These are phyloP conservation scores for Vigna trinervia DNA, from an alignment of 306 rosid species.

Conservation along the genomic window DNA sequence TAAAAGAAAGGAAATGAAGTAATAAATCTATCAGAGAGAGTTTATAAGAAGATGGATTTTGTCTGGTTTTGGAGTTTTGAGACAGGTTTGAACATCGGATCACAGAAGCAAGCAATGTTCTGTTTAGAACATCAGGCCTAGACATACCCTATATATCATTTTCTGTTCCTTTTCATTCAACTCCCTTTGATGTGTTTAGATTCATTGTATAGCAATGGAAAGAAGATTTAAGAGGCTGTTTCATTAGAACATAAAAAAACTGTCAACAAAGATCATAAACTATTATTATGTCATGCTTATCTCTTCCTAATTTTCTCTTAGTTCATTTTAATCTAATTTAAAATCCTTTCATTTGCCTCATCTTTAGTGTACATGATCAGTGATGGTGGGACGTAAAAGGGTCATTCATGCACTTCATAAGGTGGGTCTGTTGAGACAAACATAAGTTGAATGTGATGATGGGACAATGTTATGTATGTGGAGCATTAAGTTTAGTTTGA, in stretches of 20 bases:
- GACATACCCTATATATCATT: background rate
- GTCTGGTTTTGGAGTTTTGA: conserved; percentile 17
- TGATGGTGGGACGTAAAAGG: conserved; percentile 52
- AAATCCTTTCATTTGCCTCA: conserved; percentile 48
- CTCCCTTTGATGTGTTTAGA: conserved; percentile 29
- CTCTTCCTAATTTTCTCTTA: conserved; percentile 38
- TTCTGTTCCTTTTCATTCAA: conserved; percentile 15
- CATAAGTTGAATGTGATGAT: conserved; percentile 57
- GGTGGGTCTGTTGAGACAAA: conserved; percentile 49
- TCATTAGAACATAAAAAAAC: background rate
- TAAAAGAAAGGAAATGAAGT: conserved; percentile 39
- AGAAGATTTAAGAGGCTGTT: conserved; percentile 3
- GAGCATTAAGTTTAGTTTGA: conserved; percentile 51
- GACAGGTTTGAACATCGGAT: conserved; percentile 38
- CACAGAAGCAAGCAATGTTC: background rate
- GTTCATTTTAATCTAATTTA: conserved; percentile 38
- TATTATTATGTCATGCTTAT: background rate
- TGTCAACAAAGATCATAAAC: background rate
- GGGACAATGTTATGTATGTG: conserved; percentile 61
- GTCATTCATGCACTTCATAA: conserved; percentile 56
- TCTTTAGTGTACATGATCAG: conserved; percentile 61
- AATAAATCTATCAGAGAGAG: conserved; percentile 12
- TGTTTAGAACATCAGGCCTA: background rate
- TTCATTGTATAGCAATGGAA: conserved; percentile 1
- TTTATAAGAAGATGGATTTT: conserved; percentile 34